Base-by-base conservation (phyloP, 2,329 filamentous ascomycete species). In the Cladorrhinum sp. region DNA sequence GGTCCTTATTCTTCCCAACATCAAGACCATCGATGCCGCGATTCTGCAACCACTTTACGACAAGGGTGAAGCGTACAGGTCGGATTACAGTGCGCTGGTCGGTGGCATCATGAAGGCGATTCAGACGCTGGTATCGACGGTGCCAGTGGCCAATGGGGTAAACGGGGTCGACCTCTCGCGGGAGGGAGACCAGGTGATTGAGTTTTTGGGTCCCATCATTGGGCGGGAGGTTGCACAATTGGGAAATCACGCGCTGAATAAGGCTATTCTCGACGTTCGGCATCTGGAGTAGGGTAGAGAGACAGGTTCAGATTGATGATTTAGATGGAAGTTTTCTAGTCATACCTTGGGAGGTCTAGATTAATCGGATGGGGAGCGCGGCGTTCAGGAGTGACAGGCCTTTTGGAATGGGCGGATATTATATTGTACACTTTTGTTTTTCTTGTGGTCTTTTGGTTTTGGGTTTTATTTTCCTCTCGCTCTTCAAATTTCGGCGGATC, bases 81-180 rank as follows among this genome's bases (percentile, higher is more conserved):
- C 82, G 55, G 83, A 86, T 66, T 80, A 80, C 59, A 81, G 85
- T 67, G 80, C 82, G 75, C 73, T 86, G 10, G 75, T 85, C 0
- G 79, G 82, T 57, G 83, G 77, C n/a, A 77, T 86, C 53, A 72
- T 85, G 53, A 82, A 82, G 67, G 81, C 81, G 0, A 75, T 84
- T 6, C 73, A 76, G 16, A 20, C 20, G 21, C 4, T 51, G 16
- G 12, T 21, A 2, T 30, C 39, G 54, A 18, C 4, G 23, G 23
- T 10, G 18, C 71, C 8, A 12, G 69, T 73, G 62, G 68, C 73
- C 58, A 76, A 80, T 57, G 76, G 75, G 1, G 71, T 77, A 20
- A 77, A 79, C 39, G 78, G 77, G 2, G 70, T 67, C n/a, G 66
- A 67, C 14, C 68, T 67, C 23, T 66, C 56, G 75, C 78, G 9